Percentiles rank a stretch among this genome's conserved stretches.
Conservation (phyloP, 2,329 filamentous ascomycete species). For the Botrytis fragariae region DNA sequence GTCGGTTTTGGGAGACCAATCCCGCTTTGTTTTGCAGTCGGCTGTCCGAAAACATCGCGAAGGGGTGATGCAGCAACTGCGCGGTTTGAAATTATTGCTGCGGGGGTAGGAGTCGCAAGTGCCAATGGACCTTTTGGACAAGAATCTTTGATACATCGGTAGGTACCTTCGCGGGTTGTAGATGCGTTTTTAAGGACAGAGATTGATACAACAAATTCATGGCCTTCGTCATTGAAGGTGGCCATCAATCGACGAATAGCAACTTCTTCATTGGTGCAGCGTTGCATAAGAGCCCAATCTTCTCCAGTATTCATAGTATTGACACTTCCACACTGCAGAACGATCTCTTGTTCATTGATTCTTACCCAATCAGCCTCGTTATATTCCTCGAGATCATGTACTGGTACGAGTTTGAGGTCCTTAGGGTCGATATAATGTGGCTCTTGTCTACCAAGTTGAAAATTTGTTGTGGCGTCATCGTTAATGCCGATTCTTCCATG, state of each 20-base stretch:
- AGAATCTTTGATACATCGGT: conserved; percentile 3
- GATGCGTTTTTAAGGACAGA: background rate
- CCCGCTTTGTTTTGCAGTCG: background rate
- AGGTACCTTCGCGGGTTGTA: background rate
- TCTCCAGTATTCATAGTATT: background rate
- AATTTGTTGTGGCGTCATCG: background rate
- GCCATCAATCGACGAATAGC: conserved; percentile 12
- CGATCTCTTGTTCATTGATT: conserved; percentile 8
- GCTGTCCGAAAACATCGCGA: background rate
- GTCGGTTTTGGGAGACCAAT: background rate
- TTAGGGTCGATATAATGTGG: conserved; percentile 16
- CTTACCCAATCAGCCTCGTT: conserved; percentile 2
- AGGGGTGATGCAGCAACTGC: background rate
- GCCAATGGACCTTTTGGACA: background rate
- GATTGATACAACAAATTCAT: background rate
- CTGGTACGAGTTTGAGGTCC: conserved; percentile 14
- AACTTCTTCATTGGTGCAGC: conserved; percentile 17
- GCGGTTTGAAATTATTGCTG: background rate
- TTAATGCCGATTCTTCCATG: conserved; percentile 20
- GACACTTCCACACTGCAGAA: conserved; percentile 9
- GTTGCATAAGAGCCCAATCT: conserved; percentile 21
- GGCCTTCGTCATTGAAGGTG: conserved; percentile 10
- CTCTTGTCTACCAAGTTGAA: background rate
- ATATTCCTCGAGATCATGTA: background rate
- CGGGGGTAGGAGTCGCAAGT: background rate